These are phyloP conservation scores for Diaporthe sp. DNA, from an alignment of 2,329 filamentous ascomycete genomes.

Conservation along the genomic window DNA sequence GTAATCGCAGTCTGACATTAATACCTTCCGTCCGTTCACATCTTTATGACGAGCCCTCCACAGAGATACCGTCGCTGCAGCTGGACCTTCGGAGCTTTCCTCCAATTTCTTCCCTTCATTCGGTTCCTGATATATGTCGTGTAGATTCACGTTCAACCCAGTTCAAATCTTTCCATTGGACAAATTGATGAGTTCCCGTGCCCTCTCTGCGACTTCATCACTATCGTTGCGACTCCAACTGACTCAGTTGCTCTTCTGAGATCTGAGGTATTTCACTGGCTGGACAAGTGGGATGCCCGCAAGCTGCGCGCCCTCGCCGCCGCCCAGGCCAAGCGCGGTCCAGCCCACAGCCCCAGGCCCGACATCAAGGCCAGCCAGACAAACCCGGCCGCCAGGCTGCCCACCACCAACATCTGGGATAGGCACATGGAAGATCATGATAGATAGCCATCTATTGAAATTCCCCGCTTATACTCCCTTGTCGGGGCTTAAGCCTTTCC, in stretches of 20 bases:
- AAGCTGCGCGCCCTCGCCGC: conserved; percentile 59
- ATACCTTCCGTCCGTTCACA: not conserved
- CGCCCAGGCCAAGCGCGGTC: conserved; percentile 53
- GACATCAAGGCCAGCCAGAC: conserved; percentile 48
- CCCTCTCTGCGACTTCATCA: not conserved
- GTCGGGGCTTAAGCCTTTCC: no score
- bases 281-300: conserved; percentile 64
- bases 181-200: not conserved
- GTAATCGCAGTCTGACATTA: not conserved
- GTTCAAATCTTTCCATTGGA: not conserved
- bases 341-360: conserved; percentile 50
- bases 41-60: not conserved
- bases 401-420: conserved; percentile 64
- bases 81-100: not conserved
- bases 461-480: no score
- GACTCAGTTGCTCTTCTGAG: no score
- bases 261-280: no score
- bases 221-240: not conserved
- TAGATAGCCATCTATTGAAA: no score
- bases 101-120: not conserved
- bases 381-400: conserved; percentile 54
- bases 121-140: not conserved
- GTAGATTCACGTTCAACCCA: not conserved
- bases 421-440: no score
- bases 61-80: not conserved